Evolutionary conservation across 2,329 filamentous ascomycete genomes (phyloP), one percentile per base, ranked within the genome.

Genomic region (Magnaporthales sp.): DNA sequence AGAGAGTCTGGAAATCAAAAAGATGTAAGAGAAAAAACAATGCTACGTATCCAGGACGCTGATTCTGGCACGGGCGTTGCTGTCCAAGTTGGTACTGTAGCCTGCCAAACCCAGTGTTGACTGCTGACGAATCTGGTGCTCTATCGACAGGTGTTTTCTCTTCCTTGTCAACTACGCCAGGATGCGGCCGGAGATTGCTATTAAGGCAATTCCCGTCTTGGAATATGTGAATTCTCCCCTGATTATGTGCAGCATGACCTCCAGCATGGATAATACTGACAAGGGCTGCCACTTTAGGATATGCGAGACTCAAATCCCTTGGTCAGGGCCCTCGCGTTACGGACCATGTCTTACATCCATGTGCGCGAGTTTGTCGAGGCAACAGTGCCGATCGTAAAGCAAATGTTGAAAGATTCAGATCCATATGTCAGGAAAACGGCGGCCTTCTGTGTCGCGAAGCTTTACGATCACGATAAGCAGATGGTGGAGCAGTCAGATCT

Each of bases 381-480:
- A 13, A 96, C 93, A 0, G 88, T 97, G 4, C 89, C 90, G 11
- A 88, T 95, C 31, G 86, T 97, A 66, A 96, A 94, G 79, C 85
- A 86, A 65, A 84, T 97, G 64, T 86, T 99, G 69, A 88, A 88
- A 75, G 95, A 99, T 75, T 76, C 87, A 60, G 95, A 99, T 75
- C 94, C 95, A 2, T 99, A 99, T 75, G 95, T 99, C 29, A 92
- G 95, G 71, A 99, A 99, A 78, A 98, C 95, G 2, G 94, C 95
- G 2, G 93, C 94, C 2, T 97, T 96, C 76, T 96, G 91, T 73
- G 95, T 99, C 60, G 94, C 95, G 32, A 99, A 99, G 79, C 85
- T 99, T 58, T 99, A 99, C 79, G 95, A 99, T 74, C 95, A 99
- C 75, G 94, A 99, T 78, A 89, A 89, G 75, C 86, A 90, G 72